Percentiles rank a stretch among this genome's conserved stretches.
These are phyloP conservation scores for Xerocomus brunneocitrinus DNA, from an alignment of 768 basidiomycete genomes.

Conservation along the genomic window DNA sequence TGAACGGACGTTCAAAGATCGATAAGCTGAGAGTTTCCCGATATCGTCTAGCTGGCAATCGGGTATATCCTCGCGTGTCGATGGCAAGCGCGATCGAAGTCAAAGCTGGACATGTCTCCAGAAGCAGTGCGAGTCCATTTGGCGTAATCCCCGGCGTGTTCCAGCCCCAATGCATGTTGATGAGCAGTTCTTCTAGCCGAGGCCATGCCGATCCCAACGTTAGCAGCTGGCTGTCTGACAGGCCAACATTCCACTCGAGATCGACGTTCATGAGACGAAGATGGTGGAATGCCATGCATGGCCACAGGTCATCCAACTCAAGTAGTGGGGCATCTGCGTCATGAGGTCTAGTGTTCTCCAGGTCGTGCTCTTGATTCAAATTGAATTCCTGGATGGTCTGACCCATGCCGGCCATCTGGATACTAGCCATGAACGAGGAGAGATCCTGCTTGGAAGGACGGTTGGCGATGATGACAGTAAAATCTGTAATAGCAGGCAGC, in stretches of 20 bases:
- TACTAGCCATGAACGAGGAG: not conserved
- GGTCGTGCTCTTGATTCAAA: too few relatives aligned
- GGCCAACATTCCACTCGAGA: not conserved
- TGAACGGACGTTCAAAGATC: too few relatives aligned
- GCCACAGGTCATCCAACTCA: not conserved
- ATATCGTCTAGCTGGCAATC: too few relatives aligned
- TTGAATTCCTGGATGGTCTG: not conserved
- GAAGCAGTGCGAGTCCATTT: too few relatives aligned
- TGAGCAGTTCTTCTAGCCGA: not conserved
- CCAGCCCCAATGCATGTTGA: slow-evolving; percentile 11
- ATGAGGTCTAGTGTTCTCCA: too few relatives aligned
- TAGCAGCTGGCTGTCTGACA: slow-evolving; percentile 1
- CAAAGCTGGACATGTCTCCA: not conserved
- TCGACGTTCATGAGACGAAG: not conserved
- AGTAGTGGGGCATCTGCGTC: too few relatives aligned
- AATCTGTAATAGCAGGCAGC: not conserved
- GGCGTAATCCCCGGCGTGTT: not conserved
- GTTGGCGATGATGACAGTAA: not conserved
- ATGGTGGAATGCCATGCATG: not conserved
- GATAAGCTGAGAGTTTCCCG: too few relatives aligned
- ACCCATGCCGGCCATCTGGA: not conserved
- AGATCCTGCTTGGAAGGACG: not conserved
- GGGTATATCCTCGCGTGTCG: too few relatives aligned
- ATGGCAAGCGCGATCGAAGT: not conserved
- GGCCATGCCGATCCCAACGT: slow-evolving; percentile 8